phyloP scores from a whole-genome alignment of 2,329 filamentous ascomycete genomes.

The Verticillium longisporum region DNA sequence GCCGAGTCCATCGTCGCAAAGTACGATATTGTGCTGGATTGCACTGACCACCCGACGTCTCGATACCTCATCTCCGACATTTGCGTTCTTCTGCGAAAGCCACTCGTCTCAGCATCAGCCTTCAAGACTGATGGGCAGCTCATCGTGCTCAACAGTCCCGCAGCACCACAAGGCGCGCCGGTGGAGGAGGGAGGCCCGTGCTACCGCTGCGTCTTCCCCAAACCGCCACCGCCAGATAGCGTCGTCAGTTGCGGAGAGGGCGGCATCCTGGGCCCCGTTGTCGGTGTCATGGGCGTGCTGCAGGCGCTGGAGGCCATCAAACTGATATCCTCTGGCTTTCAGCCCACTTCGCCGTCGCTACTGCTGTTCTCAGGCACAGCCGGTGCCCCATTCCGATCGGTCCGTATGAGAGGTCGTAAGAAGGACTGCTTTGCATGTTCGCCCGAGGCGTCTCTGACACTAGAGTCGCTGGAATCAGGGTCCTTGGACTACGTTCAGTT shows the following conservation, averaged over 20 bases:
- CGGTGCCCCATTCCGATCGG: slow-evolving; percentile 56
- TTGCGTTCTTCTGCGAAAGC: slow-evolving; percentile 71
- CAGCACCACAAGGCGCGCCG: slow-evolving; percentile 48
- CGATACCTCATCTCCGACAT: slow-evolving; percentile 91
- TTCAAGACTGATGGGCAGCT: slow-evolving; percentile 85
- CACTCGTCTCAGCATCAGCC: slow-evolving; percentile 83
- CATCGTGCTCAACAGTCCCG: slow-evolving; percentile 78
- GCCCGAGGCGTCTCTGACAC: slow-evolving; percentile 51
- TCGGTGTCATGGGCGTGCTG: slow-evolving; percentile 86
- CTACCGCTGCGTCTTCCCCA: slow-evolving; percentile 89
- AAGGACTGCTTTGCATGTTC: slow-evolving; percentile 73
- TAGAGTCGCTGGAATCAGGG: slow-evolving; percentile 54
- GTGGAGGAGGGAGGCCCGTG: slow-evolving; percentile 63
- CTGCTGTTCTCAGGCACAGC: slow-evolving; percentile 42
- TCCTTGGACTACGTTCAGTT: slow-evolving; percentile 80
- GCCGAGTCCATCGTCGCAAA: slow-evolving; percentile 57
- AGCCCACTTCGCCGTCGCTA: slow-evolving; percentile 22
- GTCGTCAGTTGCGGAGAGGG: slow-evolving; percentile 87
- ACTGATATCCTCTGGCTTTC: slow-evolving; percentile 49
- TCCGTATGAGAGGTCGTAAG: slow-evolving; percentile 65
- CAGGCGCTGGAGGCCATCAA: slow-evolving; percentile 89
- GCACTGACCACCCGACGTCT: slow-evolving; percentile 86
- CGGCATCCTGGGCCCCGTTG: slow-evolving; percentile 85
- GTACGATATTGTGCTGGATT: slow-evolving; percentile 88
- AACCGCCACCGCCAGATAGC: slow-evolving; percentile 74